Base-by-base conservation (phyloP, 495 filamentous ascomycete genomes). In the Chaetomium fimeti region DNA sequence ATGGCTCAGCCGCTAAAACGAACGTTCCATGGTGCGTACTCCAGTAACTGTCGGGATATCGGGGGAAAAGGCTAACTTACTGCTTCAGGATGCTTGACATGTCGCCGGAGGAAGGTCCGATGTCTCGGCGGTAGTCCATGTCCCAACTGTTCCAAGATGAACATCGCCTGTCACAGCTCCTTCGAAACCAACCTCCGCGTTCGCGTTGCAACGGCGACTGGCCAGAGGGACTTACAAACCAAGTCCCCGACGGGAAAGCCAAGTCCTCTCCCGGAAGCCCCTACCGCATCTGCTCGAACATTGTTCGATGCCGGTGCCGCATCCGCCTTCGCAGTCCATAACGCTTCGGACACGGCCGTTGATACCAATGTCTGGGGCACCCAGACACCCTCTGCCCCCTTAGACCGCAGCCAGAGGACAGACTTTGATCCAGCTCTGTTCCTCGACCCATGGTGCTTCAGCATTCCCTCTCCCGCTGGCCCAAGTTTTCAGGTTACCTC, bases 101-200 rank as follows among this genome's bases (percentile, higher is more conserved):
- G 75, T 45, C 72, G 74, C 43, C 74, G 73, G 64, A 67, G 74
- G 59, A 76, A 73, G 32, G 72, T 77, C n/a, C 72, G 74, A 28
- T 75, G 75, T 47, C 72, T 57, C 12, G 73, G 74, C 40, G 72
- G 74, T 1, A 68, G 63, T 9, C 75, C 75, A 15, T 77, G 75
- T 57, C 69, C 70, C 25, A 71, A 76, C 58, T 76, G 75, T 42
- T 62, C 64, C 6, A 69, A 72, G 22, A 74, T 77, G 68, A 72
- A 72, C 49, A 68, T 76, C 29, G 71, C 68, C 45, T 77, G 75
- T 60, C 68, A 73, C 38, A 70, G 68, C 45, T 77, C 74, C 3
- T 77, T 77, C 47, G 72, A 77, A 15, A 72, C 67, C 40, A 77
- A 77, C 53, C 66, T 77, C 43, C 62, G 71, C 20, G 68, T 74